These are phyloP conservation scores for Nothophoma quercina DNA, from an alignment of 2,329 filamentous ascomycete genomes.

Conservation along the genomic window DNA sequence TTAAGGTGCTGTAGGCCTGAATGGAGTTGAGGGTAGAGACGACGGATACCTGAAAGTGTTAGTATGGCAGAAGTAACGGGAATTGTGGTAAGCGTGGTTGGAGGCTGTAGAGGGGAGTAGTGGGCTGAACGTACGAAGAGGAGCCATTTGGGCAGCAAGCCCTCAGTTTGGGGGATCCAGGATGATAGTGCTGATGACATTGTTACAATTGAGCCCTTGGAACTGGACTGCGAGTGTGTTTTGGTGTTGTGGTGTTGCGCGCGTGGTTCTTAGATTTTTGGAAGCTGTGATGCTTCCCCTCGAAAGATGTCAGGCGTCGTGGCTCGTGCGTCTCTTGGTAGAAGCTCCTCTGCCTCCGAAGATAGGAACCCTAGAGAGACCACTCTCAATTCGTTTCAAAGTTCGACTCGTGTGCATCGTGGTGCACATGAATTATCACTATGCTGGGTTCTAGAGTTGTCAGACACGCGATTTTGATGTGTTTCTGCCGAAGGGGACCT, in stretches of 20 bases:
- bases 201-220: not conserved
- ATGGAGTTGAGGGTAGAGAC: conserved; percentile 85
- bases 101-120: not conserved
- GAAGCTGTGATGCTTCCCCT: not conserved
- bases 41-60: conserved; percentile 71
- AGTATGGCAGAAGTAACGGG: not conserved
- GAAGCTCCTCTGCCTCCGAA: not conserved
- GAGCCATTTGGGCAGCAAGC: conserved; percentile 70
- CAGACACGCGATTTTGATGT: too few relatives aligned
- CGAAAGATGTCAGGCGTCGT: not conserved
- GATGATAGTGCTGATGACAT: conserved; percentile 10
- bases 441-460: too few relatives aligned
- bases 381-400: too few relatives aligned
- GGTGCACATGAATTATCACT: too few relatives aligned
- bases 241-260: not conserved
- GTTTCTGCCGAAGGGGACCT: too few relatives aligned
- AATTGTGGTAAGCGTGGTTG: conserved; percentile 11
- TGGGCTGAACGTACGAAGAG: conserved; percentile 61
- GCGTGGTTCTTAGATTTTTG: not conserved
- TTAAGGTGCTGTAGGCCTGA: conserved; percentile 81
- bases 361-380: too few relatives aligned
- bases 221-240: not conserved
- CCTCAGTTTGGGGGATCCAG: conserved; percentile 54
- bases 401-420: too few relatives aligned
- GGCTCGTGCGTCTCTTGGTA: not conserved